Evolutionary conservation across 768 basidiomycete genomes (phyloP), one percentile per base, ranked within the genome.

Genomic region (Cystofilobasidium ferigula): DNA sequence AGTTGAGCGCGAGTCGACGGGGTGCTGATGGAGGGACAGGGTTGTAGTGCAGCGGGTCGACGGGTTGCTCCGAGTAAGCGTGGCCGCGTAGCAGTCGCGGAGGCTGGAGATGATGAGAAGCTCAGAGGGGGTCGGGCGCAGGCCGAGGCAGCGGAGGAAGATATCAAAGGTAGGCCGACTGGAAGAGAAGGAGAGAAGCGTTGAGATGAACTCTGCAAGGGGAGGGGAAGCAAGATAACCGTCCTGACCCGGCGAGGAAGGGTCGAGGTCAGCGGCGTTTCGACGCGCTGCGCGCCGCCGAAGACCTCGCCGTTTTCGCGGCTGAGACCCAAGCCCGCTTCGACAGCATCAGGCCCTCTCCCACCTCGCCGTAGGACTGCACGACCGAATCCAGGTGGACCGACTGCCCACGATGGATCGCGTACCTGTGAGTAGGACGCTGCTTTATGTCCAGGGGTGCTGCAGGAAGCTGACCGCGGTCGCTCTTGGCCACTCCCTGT

Each of bases 31-130:
- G 22, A 18, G 64, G 64, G 32, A 67, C 48, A 10, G 61, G 53
- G 43, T 67, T 51, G 42, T 67, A 67, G 53, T 32, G 42, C 28
- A 67, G 54, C 10, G 65, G 65, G 28, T 67, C 65, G n/a, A 12
- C 20, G 10, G 64, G 26, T 8, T 30, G 22, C 38, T 53, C 51
- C 2, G 64, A 53, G 64, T 60, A 56, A 38, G n/a, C n/a, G n/a
- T n/a, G n/a, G n/a, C n/a, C n/a, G n/a, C n/a, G n/a, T n/a, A n/a
- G 34, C 10, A 38, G 64, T 12, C 6, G 45, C 38, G 14, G 56
- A 38, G 22, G 34, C 5, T 18, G 28, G n/a, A 3, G 47, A 45
- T 6, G 36, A 45, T 42, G 58, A 60, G 10, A 42, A 20, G 40
- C 40, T 42, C 40, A 20, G 20, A 10, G 40, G 20, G 40, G 40